Evolutionary conservation across 371 early-diverging fungal genomes (phyloP).

Genomic region (Mucor lusitanicus): DNA sequence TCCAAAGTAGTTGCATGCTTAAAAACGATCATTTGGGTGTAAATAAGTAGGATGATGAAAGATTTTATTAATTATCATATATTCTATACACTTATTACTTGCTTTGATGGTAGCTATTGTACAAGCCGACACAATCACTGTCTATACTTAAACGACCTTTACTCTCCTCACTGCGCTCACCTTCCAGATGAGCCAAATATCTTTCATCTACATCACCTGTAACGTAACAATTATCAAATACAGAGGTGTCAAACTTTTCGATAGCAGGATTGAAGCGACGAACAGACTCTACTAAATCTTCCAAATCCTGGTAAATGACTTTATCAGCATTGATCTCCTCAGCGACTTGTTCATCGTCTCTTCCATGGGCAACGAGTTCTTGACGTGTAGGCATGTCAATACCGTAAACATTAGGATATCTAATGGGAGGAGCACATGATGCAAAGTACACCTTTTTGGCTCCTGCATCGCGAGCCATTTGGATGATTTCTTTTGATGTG

Average conservation of each 20-base stretch:
- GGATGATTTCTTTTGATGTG: slow-evolving; percentile 95
- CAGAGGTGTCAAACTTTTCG: slow-evolving; percentile 87
- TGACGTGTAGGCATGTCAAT: slow-evolving; percentile 97
- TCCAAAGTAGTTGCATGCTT: too few species aligned
- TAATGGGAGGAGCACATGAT: slow-evolving; percentile 93
- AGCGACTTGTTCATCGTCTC: slow-evolving; percentile 82
- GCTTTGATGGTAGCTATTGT: slow-evolving; percentile 44
- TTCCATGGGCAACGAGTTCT: slow-evolving; percentile 88
- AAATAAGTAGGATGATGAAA: too few species aligned
- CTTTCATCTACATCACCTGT: slow-evolving; percentile 81
- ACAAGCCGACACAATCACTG: slow-evolving; percentile 66
- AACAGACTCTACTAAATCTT: slow-evolving; percentile 81
- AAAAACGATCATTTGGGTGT: too few species aligned
- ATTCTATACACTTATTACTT: not conserved
- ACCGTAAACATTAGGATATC: slow-evolving; percentile 97
- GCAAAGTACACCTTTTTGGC: slow-evolving; percentile 98
- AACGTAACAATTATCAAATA: slow-evolving; percentile 92
- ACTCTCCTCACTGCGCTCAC: slow-evolving; percentile 51
- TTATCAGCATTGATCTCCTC: slow-evolving; percentile 87
- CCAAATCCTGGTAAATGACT: slow-evolving; percentile 88
- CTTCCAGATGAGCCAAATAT: slow-evolving; percentile 81
- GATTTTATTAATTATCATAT: not conserved
- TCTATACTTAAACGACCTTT: slow-evolving; percentile 46
- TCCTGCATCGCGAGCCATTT: slow-evolving; percentile 97
- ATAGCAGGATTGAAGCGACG: slow-evolving; percentile 82